phyloP scores from a whole-genome alignment of 2,329 filamentous ascomycete species.

The Thielaviopsis ethacetica region DNA sequence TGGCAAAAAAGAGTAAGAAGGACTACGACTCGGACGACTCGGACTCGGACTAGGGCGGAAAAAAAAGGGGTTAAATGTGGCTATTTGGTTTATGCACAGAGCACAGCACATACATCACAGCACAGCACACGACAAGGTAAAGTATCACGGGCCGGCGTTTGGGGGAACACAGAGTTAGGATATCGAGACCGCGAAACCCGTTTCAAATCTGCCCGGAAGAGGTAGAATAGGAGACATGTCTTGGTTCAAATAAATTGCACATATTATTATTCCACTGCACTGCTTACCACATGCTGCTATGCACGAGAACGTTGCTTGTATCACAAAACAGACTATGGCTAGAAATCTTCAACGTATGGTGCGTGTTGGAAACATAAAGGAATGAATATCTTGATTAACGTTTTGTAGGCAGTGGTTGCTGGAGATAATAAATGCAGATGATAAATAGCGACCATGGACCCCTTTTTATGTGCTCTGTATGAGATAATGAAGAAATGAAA shows the following conservation, averaged over 20 bases:
- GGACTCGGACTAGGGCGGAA: conserved; percentile 11
- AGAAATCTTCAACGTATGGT: too few relatives aligned
- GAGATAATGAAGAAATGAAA: not conserved
- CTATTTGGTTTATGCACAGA: too few relatives aligned
- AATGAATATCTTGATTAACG: too few relatives aligned
- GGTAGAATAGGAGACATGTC: not conserved
- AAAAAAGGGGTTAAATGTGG: not conserved
- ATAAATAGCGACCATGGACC: too few relatives aligned
- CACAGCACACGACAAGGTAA: not conserved
- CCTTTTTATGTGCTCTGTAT: not conserved
- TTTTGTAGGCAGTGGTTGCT: too few relatives aligned
- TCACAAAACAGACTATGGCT: not conserved
- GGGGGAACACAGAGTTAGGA: not conserved
- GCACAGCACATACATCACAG: too few relatives aligned
- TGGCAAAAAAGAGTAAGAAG: conserved; percentile 19
- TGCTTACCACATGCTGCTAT: too few relatives aligned
- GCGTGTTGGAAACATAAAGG: too few relatives aligned
- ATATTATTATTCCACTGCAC: too few relatives aligned
- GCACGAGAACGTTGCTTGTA: not conserved
- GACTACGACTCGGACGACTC: conserved; percentile 20
- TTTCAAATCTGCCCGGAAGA: not conserved
- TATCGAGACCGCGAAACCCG: not conserved
- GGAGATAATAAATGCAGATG: too few relatives aligned
- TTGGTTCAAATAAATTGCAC: not conserved
- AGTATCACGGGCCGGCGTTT: not conserved